Evolutionary conservation across 148 eudicot species (phyloP), one percentile per base, ranked within the genome.

Genomic region (Camellia sinensis): DNA sequence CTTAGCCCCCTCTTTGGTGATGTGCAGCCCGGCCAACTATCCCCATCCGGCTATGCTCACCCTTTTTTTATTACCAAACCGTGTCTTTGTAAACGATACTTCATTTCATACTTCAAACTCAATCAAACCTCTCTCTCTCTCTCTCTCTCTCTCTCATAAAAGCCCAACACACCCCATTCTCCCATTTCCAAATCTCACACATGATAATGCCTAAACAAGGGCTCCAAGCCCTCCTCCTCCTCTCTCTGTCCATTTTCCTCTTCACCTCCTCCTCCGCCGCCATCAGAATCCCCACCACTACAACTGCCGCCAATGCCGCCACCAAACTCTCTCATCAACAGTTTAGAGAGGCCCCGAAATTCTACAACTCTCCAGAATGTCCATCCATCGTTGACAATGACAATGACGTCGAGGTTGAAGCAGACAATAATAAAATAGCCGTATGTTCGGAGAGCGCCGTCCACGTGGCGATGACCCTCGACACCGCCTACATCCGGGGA

Each of bases 381-480:
- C 90, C 94, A 0, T 61, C 83, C 2, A 77, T 81, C 3, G 40
- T 12, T 6, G 8, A 66, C 29, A 2, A 29, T 29, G 37, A 29
- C 37, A 29, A 52, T 2, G 70, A 48, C 22, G 43, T 44, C 59
- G 72, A 67, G 18, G 13, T 61, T 11, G 43, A 50, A 3, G 57
- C 64, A 41, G 76, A 66, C 3, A 17, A 79, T 5, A 4, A 67
- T 7, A 10, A 53, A 0, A 2, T 29, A 0, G 18, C 74, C 1
- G 11, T 85, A 12, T 91, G 94, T 80, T 91, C 92, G 14, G 82
- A 82, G 15, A 82, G 77, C 11, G 91, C 91, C 11, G 92, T 94
- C 13, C 94, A 94, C 77, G 93, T 92, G 60, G 97, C 98, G 0
- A 94, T 94, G 94, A 94, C 98, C 2, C 88, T 94, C 0, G 98